These are phyloP conservation scores for Lagenidium sp. DNA, from an alignment of 352 stramenopile genomes.

Conservation along the genomic window DNA sequence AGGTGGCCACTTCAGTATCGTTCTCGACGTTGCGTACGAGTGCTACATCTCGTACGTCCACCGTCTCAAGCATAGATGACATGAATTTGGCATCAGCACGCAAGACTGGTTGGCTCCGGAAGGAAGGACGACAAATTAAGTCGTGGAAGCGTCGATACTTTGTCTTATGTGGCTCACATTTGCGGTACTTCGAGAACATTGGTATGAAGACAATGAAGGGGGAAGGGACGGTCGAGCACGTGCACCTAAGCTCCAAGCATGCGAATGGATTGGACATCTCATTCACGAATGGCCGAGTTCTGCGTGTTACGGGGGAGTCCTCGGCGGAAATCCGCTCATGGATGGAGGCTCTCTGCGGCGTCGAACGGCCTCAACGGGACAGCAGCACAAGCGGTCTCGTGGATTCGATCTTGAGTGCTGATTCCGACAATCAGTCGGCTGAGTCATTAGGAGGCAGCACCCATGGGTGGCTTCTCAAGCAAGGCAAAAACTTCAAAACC, in stretches of 20 bases:
- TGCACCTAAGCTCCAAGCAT: slow-evolving; percentile 31
- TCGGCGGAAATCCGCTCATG: slow-evolving; percentile 49
- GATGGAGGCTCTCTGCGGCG: slow-evolving; percentile 28
- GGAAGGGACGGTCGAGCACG: slow-evolving; percentile 39
- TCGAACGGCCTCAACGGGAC: background rate
- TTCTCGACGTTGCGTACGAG: background rate
- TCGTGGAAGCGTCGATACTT: slow-evolving; percentile 78
- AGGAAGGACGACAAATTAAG: slow-evolving; percentile 62
- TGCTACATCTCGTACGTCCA: background rate
- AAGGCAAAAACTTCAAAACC: slow-evolving; percentile 61
- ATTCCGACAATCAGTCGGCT: background rate
- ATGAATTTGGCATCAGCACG: slow-evolving; percentile 9
- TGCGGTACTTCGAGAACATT: slow-evolving; percentile 25
- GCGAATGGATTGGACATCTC: slow-evolving; percentile 64
- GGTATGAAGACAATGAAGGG: slow-evolving; percentile 26
- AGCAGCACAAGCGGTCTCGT: background rate
- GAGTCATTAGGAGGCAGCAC: slow-evolving; percentile 1
- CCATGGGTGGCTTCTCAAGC: slow-evolving; percentile 59
- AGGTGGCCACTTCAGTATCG: background rate
- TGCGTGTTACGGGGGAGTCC: slow-evolving; percentile 60
- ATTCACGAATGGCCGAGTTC: slow-evolving; percentile 38
- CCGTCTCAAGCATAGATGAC: background rate
- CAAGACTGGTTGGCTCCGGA: slow-evolving; percentile 72
- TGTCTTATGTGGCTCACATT: slow-evolving; percentile 21
- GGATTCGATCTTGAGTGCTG: background rate